Percentiles rank a stretch among this genome's conserved stretches.
phyloP scores from a whole-genome alignment of 2,329 filamentous ascomycete genomes.

The Aspergillus puulaauensis region DNA sequence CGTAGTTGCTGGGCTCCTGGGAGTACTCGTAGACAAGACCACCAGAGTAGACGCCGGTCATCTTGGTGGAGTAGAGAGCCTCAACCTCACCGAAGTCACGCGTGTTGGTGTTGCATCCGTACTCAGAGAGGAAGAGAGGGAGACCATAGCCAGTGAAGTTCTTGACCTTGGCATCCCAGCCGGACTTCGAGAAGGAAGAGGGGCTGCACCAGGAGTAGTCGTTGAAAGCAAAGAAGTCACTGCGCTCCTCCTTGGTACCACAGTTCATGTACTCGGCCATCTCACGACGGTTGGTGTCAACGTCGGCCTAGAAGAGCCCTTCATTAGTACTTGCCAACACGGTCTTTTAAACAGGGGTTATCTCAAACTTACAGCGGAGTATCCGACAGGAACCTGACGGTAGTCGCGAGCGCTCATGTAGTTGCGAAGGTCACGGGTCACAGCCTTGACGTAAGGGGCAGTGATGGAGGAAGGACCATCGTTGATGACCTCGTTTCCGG shows the following conservation, averaged over 20 bases:
- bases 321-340: neutral
- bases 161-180: slow-evolving; percentile 86
- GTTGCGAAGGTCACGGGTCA: slow-evolving; percentile 73
- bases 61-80: slow-evolving; percentile 76
- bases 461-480: slow-evolving; percentile 63
- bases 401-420: slow-evolving; percentile 64
- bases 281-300: slow-evolving; percentile 79
- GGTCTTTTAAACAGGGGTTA: no score
- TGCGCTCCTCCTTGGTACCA: slow-evolving; percentile 76
- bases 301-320: slow-evolving; percentile 60
- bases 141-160: slow-evolving; percentile 84
- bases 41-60: slow-evolving; percentile 90
- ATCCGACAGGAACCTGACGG: slow-evolving; percentile 71
- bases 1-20: slow-evolving; percentile 77
- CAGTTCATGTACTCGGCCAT: slow-evolving; percentile 94
- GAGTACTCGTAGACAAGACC: slow-evolving; percentile 96
- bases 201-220: slow-evolving; percentile 75
- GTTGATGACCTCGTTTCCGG: slow-evolving; percentile 79
- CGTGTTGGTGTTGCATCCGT: slow-evolving; percentile 79
- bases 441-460: slow-evolving; percentile 75
- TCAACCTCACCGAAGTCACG: slow-evolving; percentile 79
- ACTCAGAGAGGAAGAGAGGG: slow-evolving; percentile 93
- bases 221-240: slow-evolving; percentile 89
- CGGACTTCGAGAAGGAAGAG: slow-evolving; percentile 72
- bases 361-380: slow-evolving; percentile 51